These are phyloP conservation scores for Trametes hirsuta DNA, from an alignment of 1,284 basidiomycete genomes.

Conservation along the genomic window DNA sequence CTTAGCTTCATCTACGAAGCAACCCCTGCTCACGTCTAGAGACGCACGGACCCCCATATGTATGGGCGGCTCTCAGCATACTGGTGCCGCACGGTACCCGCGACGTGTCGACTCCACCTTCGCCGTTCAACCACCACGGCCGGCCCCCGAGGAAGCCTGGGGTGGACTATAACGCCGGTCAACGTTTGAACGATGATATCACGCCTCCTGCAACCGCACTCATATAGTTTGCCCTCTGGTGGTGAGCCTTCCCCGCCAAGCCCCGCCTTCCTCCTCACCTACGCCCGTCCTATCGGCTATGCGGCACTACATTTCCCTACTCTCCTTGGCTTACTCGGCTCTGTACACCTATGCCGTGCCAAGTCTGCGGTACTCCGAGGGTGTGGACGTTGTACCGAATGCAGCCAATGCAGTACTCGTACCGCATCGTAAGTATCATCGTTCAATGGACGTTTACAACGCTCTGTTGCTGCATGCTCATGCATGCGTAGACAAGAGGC, in stretches of 20 bases:
- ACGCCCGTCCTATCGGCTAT: background rate
- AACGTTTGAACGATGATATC: no score
- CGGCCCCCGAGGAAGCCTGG: no score
- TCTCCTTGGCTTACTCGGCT: background rate
- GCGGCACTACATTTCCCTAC: background rate
- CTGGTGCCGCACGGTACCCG: no score
- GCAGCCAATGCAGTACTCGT: constrained; percentile 5
- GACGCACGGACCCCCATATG: no score
- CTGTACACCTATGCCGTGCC: background rate
- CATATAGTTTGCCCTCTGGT: background rate
- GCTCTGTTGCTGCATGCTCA: background rate
- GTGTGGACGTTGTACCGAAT: background rate
- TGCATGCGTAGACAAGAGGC: constrained; percentile 11
- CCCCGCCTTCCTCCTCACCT: background rate
- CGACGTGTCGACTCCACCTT: no score
- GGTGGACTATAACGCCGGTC: no score
- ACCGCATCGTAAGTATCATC: constrained; percentile 12
- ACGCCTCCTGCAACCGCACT: background rate
- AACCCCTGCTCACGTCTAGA: no score
- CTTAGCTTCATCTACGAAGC: no score
- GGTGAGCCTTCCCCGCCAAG: background rate
- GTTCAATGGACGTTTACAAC: no score
- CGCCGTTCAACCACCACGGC: no score
- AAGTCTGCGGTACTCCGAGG: background rate
- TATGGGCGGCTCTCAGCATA: no score